Percentiles rank a stretch among this genome's conserved stretches.
phyloP scores from a whole-genome alignment of 2,329 filamentous ascomycete genomes.

The Neoscytalidium dimidiatum region DNA sequence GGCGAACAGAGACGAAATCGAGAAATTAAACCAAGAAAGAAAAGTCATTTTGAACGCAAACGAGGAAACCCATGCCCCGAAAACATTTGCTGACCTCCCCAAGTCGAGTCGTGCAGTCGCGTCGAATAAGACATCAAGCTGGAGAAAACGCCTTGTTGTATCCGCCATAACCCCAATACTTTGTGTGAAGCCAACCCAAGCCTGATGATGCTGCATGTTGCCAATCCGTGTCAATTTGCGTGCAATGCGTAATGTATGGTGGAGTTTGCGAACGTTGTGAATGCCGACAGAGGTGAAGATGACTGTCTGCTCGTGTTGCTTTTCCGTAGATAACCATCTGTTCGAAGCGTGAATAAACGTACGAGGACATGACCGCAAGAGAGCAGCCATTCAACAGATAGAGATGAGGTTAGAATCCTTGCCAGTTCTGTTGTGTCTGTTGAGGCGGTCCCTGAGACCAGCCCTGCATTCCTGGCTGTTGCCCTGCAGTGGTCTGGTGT shows the following conservation, averaged over 20 bases:
- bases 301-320: background rate
- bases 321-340: background rate
- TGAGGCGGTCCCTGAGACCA: conserved; percentile 46
- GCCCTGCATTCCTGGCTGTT: conserved; percentile 55
- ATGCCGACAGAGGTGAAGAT: background rate
- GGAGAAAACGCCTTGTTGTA: conserved; percentile 8
- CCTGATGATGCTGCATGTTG: conserved; percentile 11
- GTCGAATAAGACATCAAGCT: background rate
- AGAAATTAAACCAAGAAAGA: background rate
- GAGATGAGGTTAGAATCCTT: conserved; percentile 28
- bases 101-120: background rate
- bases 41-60: background rate
- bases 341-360: background rate
- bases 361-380: background rate
- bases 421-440: conserved; percentile 44
- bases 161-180: conserved; percentile 4
- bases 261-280: background rate
- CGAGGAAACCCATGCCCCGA: conserved; percentile 15
- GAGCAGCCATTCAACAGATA: background rate
- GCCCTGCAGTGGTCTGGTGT: conserved; percentile 43
- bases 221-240: conserved; percentile 17
- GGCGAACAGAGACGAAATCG: background rate
- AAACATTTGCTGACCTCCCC: conserved; percentile 11
- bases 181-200: conserved; percentile 11
- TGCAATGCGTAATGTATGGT: conserved; percentile 6